phyloP scores from a whole-genome alignment of 345 rosid species.

The Ceriops tagal region DNA sequence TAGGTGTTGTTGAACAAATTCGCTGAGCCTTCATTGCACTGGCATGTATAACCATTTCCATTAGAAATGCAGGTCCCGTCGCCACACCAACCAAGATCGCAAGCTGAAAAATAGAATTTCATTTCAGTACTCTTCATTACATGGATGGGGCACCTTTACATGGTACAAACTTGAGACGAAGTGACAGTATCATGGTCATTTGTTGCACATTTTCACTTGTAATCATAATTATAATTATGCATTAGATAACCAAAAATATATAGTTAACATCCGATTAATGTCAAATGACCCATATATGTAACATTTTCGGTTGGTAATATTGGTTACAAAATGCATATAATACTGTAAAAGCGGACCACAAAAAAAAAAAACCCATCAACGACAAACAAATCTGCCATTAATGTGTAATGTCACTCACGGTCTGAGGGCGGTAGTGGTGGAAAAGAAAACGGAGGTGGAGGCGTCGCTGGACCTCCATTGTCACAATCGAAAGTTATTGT shows the following conservation, averaged over 20 bases:
- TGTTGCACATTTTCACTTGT: no score
- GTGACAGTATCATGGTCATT: neutral
- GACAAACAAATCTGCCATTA: neutral
- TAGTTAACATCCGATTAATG: no score
- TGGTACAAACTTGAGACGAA: neutral
- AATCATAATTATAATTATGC: no score
- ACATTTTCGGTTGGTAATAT: no score
- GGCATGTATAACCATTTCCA: slow-evolving; percentile 29
- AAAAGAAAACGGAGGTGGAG: slow-evolving; percentile 13
- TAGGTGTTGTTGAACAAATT: slow-evolving; percentile 20
- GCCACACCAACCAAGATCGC: slow-evolving; percentile 36
- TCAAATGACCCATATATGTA: no score
- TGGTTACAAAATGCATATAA: neutral
- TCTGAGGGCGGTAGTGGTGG: slow-evolving; percentile 6
- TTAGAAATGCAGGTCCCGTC: slow-evolving; percentile 38
- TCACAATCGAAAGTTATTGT: slow-evolving; percentile 33
- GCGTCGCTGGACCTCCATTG: slow-evolving; percentile 26
- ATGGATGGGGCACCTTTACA: no score
- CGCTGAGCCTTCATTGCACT: slow-evolving; percentile 28
- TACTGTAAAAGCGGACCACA: no score
- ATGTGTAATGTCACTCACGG: slow-evolving; percentile 8
- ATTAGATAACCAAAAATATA: no score
- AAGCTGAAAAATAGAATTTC: slow-evolving; percentile 26
- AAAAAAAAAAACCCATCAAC: neutral
- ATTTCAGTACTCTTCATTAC: no score